Conservation (phyloP, 2,329 filamentous ascomycete species). For the Colletotrichum orchidophilum region DNA sequence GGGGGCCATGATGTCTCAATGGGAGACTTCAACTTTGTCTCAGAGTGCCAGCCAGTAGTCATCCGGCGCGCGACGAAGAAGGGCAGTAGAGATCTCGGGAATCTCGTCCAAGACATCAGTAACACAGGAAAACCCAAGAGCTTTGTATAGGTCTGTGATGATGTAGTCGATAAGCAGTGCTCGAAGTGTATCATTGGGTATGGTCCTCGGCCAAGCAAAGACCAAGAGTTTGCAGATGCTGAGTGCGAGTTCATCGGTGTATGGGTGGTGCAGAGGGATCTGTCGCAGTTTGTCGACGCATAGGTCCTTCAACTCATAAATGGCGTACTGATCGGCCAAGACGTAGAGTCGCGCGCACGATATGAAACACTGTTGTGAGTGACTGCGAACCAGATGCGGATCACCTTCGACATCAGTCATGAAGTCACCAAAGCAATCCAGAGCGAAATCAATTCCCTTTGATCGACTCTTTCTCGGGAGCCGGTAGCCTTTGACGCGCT, state of each 20-base stretch:
- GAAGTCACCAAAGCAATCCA: background rate
- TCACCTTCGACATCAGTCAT: background rate
- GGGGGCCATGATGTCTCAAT: no score
- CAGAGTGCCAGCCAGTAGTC: background rate
- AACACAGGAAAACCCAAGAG: background rate
- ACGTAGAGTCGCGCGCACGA: background rate
- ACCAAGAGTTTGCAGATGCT: background rate
- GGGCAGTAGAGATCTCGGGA: background rate
- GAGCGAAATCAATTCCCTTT: no score
- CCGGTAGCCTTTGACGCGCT: background rate
- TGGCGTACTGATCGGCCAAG: background rate
- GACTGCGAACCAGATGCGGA: no score
- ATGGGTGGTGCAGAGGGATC: background rate
- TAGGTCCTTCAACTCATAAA: background rate
- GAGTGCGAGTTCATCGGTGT: rapidly evolving
- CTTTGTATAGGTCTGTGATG: background rate
- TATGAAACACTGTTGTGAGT: background rate
- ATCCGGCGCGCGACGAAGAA: background rate
- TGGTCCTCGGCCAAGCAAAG: background rate
- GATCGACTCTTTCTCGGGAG: no score
- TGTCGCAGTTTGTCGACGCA: background rate
- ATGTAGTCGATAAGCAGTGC: background rate
- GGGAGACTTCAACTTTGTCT: no score
- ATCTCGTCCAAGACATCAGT: background rate
- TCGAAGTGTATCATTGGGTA: background rate